Base-by-base conservation (phyloP, 805 yeast species). In the Cyberlindnera misumaiensis region DNA sequence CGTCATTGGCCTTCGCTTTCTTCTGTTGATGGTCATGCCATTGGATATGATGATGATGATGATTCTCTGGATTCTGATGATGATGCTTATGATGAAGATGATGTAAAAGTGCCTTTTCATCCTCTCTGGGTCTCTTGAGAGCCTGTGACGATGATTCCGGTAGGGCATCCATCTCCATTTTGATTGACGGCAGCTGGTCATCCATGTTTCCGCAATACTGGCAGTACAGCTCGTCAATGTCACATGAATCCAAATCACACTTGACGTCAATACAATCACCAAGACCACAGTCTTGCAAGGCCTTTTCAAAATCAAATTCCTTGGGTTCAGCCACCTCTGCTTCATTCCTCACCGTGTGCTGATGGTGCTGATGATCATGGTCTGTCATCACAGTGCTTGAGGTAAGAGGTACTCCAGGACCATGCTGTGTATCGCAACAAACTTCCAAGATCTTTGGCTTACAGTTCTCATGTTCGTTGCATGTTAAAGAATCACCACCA, bases 371-470 rank as follows among this genome's bases (percentile, higher is more conserved):
- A 15, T 13, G 14, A 29, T n/a, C n/a, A 30, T 34, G 39, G 17
- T 28, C 32, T 27, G 32, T 34, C 15, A 13, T 15, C 22, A 10
- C 22, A 4, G 28, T 11, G 12, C 22, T 37, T 20, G 32, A n/a
- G 11, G 24, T 25, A 14, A 34, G 30, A n/a, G 44, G 30, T 11
- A 11, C 18, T 12, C 34, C 40, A 3, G 29, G 33, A 7, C 32
- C 45, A 44, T 64, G 68, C 5, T 54, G 48, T 27, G 56, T 52
- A 22, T 65, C 68, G 51, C 71, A 67, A 39, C 71, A 65, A 2
- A 66, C 55, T 42, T 66, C 71, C 28, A 67, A 49, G 13, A 66
- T 49, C 42, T 60, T 62, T 1, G 71, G 70, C 36, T 52, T 54
- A 45, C 69, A 65, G 29, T 51, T 42, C 39, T 59, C 58, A 43